Conservation (phyloP, 306 rosid genomes). For the Lathyrus tuberosus region DNA sequence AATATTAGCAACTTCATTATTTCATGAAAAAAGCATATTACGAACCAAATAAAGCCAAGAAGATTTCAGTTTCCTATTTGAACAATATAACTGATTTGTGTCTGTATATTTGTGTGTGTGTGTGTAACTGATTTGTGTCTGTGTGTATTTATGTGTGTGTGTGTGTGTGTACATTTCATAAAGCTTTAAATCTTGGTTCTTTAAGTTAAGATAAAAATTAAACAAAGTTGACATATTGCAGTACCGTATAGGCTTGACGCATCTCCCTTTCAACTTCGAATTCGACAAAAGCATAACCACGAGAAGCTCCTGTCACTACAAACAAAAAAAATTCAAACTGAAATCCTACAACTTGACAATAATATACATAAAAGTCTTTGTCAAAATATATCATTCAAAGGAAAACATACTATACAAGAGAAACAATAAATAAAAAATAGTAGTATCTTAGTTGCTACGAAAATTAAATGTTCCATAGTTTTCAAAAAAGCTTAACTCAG, state of each 20-base stretch:
- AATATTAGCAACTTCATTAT: constrained; percentile 4
- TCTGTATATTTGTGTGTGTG: not conserved
- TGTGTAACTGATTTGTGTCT: not conserved
- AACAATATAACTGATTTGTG: not conserved
- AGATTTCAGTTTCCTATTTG: constrained; percentile 10
- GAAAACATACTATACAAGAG: constrained; percentile 1
- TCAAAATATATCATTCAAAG: too few relatives aligned
- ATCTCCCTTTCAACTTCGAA: constrained; percentile 81
- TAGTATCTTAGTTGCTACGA: not conserved
- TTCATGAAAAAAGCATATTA: too few relatives aligned
- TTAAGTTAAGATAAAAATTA: constrained; percentile 1
- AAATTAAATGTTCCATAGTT: not conserved
- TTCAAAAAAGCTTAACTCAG: not conserved
- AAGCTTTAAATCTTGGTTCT: not conserved
- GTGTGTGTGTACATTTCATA: not conserved
- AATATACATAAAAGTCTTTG: too few relatives aligned
- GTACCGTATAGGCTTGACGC: constrained; percentile 78
- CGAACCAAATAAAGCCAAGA: constrained; percentile 18
- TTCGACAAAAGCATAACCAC: constrained; percentile 96
- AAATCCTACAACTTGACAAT: too few relatives aligned
- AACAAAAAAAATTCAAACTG: constrained; percentile 6
- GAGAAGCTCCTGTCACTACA: constrained; percentile 89
- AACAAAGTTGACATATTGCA: constrained; percentile 20
- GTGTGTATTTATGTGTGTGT: not conserved
- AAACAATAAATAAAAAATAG: not conserved